Base-by-base conservation (phyloP, 2,329 filamentous ascomycete species). In the Coniochaeta sp. region DNA sequence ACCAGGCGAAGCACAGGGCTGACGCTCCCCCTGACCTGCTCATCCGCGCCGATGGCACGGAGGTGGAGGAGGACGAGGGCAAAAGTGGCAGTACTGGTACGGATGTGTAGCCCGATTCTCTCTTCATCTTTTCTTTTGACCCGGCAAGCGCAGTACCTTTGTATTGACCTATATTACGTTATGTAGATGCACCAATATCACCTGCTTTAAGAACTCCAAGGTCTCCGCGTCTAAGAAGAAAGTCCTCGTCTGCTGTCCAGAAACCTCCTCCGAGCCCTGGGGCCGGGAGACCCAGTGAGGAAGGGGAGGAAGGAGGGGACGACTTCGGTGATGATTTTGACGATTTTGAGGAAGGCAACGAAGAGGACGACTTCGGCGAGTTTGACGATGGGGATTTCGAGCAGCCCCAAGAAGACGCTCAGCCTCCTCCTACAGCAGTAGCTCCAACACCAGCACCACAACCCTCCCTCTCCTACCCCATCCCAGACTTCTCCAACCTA, bases 331-430 rank as follows among this genome's bases (percentile, higher is more conserved):
- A 85, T 67, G 83, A 86, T 62, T 82, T 84, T 72, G 83, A 87
- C 69, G 83, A 85, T 63, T 86, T 87, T 65, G 82, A 85, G 67
- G 83, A 86, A 67, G 83, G 81, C 57, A 80, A 76, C 52, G 76
- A 76, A 8, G 78, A 77, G 54, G 78, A 77, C 28, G 82, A 82
- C 67, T 87, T 88, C 74, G 84, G 85, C 67, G 88, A 90, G 68
- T 91, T 91, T 73, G 87, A 89, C 69, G 89, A 88, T 65, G 86
- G 80, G 40, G 91, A 91, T 70, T 82, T 90, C 68, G 78, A 82
- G 60, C 77, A 78, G 59, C 69, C 73, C 31, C 65, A 73, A 44
- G 61, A 70, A 56, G 50, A 28, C 6, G 5, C 54, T 64, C 70
- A 50, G 24, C 63, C 44, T 31, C 61, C 22, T 58, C 61, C 44